phyloP scores from a whole-genome alignment of 202 grass and related monocot species.

The Dendrocalamus latiflorus region DNA sequence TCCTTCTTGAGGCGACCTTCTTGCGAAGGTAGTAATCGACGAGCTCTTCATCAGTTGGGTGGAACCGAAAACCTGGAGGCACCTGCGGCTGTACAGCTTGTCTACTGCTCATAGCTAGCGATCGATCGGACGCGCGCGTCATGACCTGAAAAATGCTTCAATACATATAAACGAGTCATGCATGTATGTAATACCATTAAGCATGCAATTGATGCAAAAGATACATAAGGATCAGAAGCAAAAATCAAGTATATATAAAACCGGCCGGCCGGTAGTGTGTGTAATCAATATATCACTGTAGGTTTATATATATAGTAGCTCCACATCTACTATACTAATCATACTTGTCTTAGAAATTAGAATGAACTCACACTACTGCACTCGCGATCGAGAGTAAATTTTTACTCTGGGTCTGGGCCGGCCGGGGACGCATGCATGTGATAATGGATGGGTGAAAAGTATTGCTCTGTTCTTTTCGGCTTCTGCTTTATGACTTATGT shows the following conservation, averaged over 20 bases:
- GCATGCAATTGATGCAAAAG: not conserved
- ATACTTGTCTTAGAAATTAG: not conserved
- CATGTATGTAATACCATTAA: not conserved
- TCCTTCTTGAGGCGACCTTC: conserved; percentile 74
- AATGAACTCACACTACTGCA: not conserved
- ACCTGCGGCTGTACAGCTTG: conserved; percentile 34
- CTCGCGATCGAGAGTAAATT: too few species aligned
- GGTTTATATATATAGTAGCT: not conserved
- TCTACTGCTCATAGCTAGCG: conserved; percentile 11
- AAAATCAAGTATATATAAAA: not conserved
- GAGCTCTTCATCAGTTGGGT: conserved; percentile 77
- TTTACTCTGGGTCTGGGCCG: not conserved
- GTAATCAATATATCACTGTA: too few species aligned
- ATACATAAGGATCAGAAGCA: not conserved
- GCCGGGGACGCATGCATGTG: not conserved
- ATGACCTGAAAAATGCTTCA: not conserved
- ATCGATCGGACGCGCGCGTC: not conserved
- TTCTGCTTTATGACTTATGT: too few species aligned
- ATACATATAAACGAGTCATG: too few species aligned
- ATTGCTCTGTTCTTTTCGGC: too few species aligned
- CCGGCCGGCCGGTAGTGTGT: too few species aligned
- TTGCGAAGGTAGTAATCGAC: conserved; percentile 87
- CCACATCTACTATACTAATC: not conserved
- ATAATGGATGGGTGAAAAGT: conserved; percentile 17
- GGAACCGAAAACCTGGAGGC: conserved; percentile 82